Evolutionary conservation across 805 yeast species (phyloP), one percentile per base, ranked within the genome.

Genomic region (Candida quercuum): DNA sequence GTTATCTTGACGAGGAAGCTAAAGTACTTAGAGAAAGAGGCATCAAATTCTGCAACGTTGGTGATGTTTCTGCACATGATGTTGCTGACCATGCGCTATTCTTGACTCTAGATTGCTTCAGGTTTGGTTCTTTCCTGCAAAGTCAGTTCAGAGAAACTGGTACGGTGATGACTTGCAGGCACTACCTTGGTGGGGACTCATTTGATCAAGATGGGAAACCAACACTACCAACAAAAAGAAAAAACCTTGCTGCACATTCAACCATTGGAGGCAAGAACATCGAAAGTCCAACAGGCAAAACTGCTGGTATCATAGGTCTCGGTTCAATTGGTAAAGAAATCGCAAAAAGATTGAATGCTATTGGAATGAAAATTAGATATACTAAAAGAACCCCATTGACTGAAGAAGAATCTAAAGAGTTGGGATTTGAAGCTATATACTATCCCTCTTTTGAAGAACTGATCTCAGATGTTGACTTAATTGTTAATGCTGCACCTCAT

Each of bases 51-150:
- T 74, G 84, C 41, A 81, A 85, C 51, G 78, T 78, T 39, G 73
- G 85, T 42, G 61, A 72, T 12, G 63, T 67, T 26, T 78, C 82
- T 0, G 75, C 84, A 1, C 75, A 68, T 31, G 81, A 83, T n/a
- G 94, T 85, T 21, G 84, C 89, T 4, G 94, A 85, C 45, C 60
- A 78, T 40, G 91, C 81, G 3, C 60, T 82, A 31, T 71, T 63
- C 50, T 66, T 79, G 46, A 63, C 84, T 0, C 54, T 84, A 40
- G 69, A 76, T 27, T 70, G 77, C 17, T 81, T 80, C 62, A 67
- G 93, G 45, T 69, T 71, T 55, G 74, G 76, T 41, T 56, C 67
- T 1, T 57, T 68, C 33, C 73, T 74, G 54, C 74, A 72, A 41
- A 50, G 54, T 2, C 53, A 61, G 13, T 59, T 78, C 28, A 61